A percentile compares a stretch with the other conserved stretches of the same genome.
phyloP scores from a whole-genome alignment of 1,139 yeast species.

The Lodderomyces elongisporus region DNA sequence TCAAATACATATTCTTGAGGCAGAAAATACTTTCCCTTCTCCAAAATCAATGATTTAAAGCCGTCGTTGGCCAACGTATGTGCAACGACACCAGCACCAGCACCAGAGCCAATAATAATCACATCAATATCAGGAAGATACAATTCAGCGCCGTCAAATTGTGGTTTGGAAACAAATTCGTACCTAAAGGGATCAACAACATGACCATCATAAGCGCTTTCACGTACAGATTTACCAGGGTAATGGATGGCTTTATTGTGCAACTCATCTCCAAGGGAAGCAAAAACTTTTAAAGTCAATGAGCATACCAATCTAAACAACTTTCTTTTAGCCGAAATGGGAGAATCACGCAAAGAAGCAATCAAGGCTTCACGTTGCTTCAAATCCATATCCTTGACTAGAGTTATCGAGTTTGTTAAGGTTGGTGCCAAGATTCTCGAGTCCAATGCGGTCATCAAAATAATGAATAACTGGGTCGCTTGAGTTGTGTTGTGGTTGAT shows the following conservation, averaged over 20 bases:
- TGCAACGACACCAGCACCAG: conserved; percentile 57
- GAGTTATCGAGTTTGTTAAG: conserved; percentile 31
- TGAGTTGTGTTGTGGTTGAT: conserved; percentile 16
- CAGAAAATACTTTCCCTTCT: conserved; percentile 47
- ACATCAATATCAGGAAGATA: conserved; percentile 39
- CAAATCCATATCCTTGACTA: conserved; percentile 33
- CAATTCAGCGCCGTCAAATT: conserved; percentile 26
- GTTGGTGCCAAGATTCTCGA: conserved; percentile 33
- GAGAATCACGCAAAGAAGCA: conserved; percentile 37
- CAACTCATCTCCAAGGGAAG: conserved; percentile 26
- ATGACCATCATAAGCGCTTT: conserved; percentile 24
- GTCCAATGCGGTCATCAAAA: conserved; percentile 24
- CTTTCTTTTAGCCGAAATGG: conserved; percentile 24
- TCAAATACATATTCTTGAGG: conserved; percentile 32
- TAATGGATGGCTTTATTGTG: conserved; percentile 33
- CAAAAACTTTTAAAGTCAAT: conserved; percentile 22
- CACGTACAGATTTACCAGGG: conserved; percentile 30
- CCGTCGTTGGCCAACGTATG: conserved; percentile 46
- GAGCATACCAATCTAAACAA: conserved; percentile 24
- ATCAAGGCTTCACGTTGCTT: conserved; percentile 27
- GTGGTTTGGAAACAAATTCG: conserved; percentile 31
- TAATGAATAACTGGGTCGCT: conserved; percentile 20
- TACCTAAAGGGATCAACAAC: conserved; percentile 25
- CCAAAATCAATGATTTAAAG: conserved; percentile 43
- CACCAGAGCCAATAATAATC: conserved; percentile 53